Base-by-base conservation (phyloP, 257 asterid genomes). In the Nyctanthes arbortristis region DNA sequence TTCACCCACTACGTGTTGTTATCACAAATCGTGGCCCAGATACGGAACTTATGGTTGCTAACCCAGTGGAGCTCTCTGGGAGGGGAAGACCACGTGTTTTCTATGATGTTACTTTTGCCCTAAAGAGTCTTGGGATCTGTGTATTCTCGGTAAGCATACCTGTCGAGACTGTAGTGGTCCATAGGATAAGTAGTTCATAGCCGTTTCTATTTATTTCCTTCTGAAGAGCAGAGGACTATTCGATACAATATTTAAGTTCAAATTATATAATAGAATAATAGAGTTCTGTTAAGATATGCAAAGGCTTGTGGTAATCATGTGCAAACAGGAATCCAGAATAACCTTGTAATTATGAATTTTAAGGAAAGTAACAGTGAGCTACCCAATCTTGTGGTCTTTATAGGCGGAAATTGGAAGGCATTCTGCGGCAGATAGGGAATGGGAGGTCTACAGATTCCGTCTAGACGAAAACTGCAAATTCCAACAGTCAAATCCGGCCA, bases 391-490 rank as follows among this genome's bases (percentile, higher is more conserved):
- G 12, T 74, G 24, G 67, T 16, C 29, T 74, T 81, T 66, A 54
- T 70, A 90, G 95, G 98, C 97, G 24, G 95, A 92, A 74, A 92
- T 86, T 22, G 95, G 95, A 68, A 78, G 96, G 81, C 83, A 81
- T 79, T 85, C 88, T 22, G 74, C 89, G 11, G 80, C 71, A 59
- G 88, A 85, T 39, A 84, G 82, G 4, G 95, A 88, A 74, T 92
- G 98, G 95, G 98, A 88, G 82, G 89, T 90, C 11, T 90, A 88
- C 80, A 73, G 89, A 47, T 92, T 88, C 76, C 97, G 90, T 71
- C 79, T 88, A 52, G 97, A 90, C 0, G 97, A 92, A 60, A 88
- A 84, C 77, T 78, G 89, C 84, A 68, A 49, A 29, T 61, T 76
- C 22, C 74, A 83, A 66, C 63, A 86, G 75, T 86, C 88, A 16